Base-by-base conservation (phyloP, 495 filamentous ascomycete species). In the Rusavskia elegans region DNA sequence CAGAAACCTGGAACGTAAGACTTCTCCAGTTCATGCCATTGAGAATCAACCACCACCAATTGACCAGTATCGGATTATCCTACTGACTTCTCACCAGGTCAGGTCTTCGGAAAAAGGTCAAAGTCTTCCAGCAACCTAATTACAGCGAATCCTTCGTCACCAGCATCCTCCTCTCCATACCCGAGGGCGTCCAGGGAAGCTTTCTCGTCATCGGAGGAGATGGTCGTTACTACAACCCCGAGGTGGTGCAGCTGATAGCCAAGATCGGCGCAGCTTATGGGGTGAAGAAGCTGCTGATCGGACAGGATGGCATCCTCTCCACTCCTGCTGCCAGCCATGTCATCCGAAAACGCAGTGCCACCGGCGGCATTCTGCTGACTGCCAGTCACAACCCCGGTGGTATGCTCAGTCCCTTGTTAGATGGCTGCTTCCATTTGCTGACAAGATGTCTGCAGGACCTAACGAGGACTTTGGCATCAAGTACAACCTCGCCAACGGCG, bases 1-100 rank as follows among this genome's bases (percentile, higher is more conserved):
- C 92, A 98, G 78, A 97, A 97, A 75, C 92, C 92, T 53, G 92
- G 92, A 79, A 97, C 93, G 92, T 96, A 84, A 68, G 89, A 84
- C 54, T 53, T 29, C 37, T 50, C 51, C 19, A 54, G 50, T 54
- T 53, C 49, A 53, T 63, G 53, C 59, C 60, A 60, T 53, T 61
- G 53, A 58, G 52, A 56, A 51, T 54, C 63, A 64, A 58, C 29
- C 53, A 50, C 16, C 30, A 49, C 19, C 51, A 50, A 49, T 52
- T 48, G 20, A 42, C 8, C 45, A 13, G 23, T 6, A 39, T 20
- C 27, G 41, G 17, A 14, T 11, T 8, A 25, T 21, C 23, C 1
- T 11, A 27, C 53, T 54, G 53, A 55, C 39, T 16, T 36, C 42
- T 42, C 23, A 57, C 53, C 61, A 97, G 92, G 59, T 98, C 92